Percentiles rank a stretch among this genome's conserved stretches.
phyloP scores from a whole-genome alignment of 2,329 filamentous ascomycete genomes.

The Sporothrix luriei region DNA sequence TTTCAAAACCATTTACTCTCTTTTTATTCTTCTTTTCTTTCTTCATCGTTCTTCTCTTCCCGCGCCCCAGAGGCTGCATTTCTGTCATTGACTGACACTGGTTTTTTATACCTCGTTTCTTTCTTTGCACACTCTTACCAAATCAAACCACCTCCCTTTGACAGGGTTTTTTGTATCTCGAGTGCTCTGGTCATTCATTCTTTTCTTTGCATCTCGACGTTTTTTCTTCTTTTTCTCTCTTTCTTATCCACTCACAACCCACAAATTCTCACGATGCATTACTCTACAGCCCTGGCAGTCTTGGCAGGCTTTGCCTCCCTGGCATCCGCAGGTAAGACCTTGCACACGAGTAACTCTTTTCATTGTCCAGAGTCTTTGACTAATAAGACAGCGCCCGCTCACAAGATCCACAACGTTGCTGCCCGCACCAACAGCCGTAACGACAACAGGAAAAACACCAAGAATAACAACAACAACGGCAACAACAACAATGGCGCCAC shows the following conservation, averaged over 20 bases:
- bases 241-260: not conserved
- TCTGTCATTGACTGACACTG: slow-evolving; percentile 22
- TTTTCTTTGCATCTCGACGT: not conserved
- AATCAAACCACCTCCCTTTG: slow-evolving; percentile 32
- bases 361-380: not conserved
- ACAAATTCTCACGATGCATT: slow-evolving; percentile 35
- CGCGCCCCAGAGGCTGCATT: slow-evolving; percentile 38
- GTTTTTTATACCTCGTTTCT: not conserved
- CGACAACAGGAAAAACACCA: slow-evolving; percentile 37
- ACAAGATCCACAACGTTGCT: slow-evolving; percentile 2
- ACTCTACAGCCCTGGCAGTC: slow-evolving; percentile 39
- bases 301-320: slow-evolving; percentile 40
- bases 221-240: not conserved
- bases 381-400: slow-evolving; percentile 34
- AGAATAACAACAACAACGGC: slow-evolving; percentile 37
- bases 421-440: slow-evolving; percentile 34
- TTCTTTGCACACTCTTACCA: slow-evolving; percentile 7
- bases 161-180: slow-evolving; percentile 31
- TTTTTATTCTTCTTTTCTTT: slow-evolving; percentile 8
- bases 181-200: slow-evolving; percentile 26
- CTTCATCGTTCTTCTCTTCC: slow-evolving; percentile 19
- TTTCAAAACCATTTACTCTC: slow-evolving; percentile 18
- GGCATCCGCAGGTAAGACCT: slow-evolving; percentile 40
- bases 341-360: not conserved
- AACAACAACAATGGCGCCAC: slow-evolving; percentile 22